Evolutionary conservation across 2,329 filamentous ascomycete species (phyloP).

Genomic region (Penicillium sp.): DNA sequence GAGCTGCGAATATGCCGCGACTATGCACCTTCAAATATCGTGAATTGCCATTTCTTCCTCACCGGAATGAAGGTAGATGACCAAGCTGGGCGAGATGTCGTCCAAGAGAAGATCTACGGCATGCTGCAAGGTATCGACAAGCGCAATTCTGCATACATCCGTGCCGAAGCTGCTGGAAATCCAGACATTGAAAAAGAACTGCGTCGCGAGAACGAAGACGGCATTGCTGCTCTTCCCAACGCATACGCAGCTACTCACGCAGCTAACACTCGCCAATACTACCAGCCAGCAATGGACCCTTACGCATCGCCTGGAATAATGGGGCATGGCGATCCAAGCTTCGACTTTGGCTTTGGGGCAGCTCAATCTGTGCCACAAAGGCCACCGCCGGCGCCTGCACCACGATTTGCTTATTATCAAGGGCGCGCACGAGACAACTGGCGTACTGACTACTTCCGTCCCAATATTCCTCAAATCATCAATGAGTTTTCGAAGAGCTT

Average conservation of each 20-base stretch:
- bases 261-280: slow-evolving; percentile 20
- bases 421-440: slow-evolving; percentile 67
- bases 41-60: slow-evolving; percentile 93
- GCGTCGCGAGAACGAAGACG: slow-evolving; percentile 79
- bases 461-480: slow-evolving; percentile 84
- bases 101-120: slow-evolving; percentile 85
- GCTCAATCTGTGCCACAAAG: slow-evolving; percentile 88
- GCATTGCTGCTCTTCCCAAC: slow-evolving; percentile 76
- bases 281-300: slow-evolving; percentile 11
- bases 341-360: slow-evolving; percentile 78
- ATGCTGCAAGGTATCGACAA: slow-evolving; percentile 87
- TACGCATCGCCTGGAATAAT: slow-evolving; percentile 5
- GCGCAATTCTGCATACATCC: slow-evolving; percentile 79
- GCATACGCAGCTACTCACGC: slow-evolving; percentile 31
- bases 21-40: slow-evolving; percentile 80
- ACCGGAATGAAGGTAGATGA: slow-evolving; percentile 68
- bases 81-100: slow-evolving; percentile 69
- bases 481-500: slow-evolving; percentile 80
- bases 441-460: slow-evolving; percentile 89
- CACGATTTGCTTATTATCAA: slow-evolving; percentile 81
- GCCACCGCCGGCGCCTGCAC: slow-evolving; percentile 72
- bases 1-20: slow-evolving; percentile 90
- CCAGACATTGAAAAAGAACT: slow-evolving; percentile 77
- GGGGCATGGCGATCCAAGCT: slow-evolving; percentile 33
- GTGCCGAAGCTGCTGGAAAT: slow-evolving; percentile 78